Conservation (phyloP, 78 protist genomes). For the Andalucia godoyi region DNA sequence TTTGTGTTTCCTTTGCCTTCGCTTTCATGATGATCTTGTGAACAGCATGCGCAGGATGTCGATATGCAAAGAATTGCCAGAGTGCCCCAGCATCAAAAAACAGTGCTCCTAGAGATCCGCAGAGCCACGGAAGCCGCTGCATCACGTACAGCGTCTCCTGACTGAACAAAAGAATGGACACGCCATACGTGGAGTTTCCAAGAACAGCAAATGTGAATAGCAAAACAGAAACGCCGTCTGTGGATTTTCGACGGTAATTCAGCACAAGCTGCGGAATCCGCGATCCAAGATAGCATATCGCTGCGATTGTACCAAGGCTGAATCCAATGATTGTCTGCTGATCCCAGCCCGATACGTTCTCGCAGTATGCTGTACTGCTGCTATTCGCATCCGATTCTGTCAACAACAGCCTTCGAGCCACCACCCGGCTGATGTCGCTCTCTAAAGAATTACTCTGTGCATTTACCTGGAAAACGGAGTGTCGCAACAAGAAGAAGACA, state of each 20-base stretch:
- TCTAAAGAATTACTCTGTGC: too few species aligned
- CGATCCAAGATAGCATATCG: neutral
- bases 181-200: slow-evolving; percentile 5
- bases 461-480: too few species aligned
- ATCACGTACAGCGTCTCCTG: neutral
- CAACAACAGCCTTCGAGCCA: too few species aligned
- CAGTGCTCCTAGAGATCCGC: neutral
- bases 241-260: neutral
- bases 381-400: neutral
- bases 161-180: neutral
- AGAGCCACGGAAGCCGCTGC: slow-evolving; percentile 6
- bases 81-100: neutral
- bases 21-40: too few species aligned
- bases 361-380: neutral
- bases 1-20: too few species aligned
- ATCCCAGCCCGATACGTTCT: neutral
- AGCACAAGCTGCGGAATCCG: slow-evolving; percentile 10
- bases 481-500: too few species aligned
- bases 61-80: neutral
- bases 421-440: too few species aligned
- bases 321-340: neutral
- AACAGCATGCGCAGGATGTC: too few species aligned
- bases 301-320: neutral
- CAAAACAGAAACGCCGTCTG: slow-evolving; percentile 8
- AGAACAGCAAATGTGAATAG: slow-evolving; percentile 4